Percentiles rank a stretch among this genome's conserved stretches.
Conservation (phyloP, 1,139 yeast genomes). For the Kluyveromyces sp. region DNA sequence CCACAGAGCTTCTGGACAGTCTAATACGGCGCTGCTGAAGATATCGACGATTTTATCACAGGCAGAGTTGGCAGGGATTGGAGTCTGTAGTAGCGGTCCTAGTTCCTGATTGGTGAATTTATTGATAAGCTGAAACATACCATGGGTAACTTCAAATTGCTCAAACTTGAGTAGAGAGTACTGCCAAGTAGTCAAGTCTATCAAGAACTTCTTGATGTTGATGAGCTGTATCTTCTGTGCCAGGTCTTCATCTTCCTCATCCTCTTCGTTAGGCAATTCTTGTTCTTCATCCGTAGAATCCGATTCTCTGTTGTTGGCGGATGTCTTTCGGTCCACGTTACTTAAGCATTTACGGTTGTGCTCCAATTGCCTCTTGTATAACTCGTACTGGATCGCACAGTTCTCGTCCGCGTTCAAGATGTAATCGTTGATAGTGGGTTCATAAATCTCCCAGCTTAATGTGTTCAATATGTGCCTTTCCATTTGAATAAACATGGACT, state of each 20-base stretch:
- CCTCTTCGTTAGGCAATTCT: slow-evolving; percentile 11
- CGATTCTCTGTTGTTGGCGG: slow-evolving; percentile 21
- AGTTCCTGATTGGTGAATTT: slow-evolving; percentile 30
- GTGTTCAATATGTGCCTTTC: slow-evolving; percentile 50
- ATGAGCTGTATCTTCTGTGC: slow-evolving; percentile 28
- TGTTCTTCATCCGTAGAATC: slow-evolving; percentile 26
- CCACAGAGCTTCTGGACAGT: slow-evolving; percentile 24
- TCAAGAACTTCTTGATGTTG: slow-evolving; percentile 29
- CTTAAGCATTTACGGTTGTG: slow-evolving; percentile 22
- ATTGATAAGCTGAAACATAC: slow-evolving; percentile 28
- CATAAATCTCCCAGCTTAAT: slow-evolving; percentile 54
- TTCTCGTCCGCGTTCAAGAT: slow-evolving; percentile 37
- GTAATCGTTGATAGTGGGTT: slow-evolving; percentile 53
- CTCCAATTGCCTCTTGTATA: slow-evolving; percentile 32
- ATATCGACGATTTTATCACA: slow-evolving; percentile 24
- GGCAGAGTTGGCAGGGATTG: slow-evolving; percentile 21
- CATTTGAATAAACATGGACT: slow-evolving; percentile 53
- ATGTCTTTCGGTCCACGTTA: slow-evolving; percentile 22
- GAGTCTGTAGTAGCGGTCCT: slow-evolving; percentile 29
- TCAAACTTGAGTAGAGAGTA: slow-evolving; percentile 28
- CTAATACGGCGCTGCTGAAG: slow-evolving; percentile 23
- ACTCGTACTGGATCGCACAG: slow-evolving; percentile 35
- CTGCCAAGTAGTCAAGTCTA: slow-evolving; percentile 30
- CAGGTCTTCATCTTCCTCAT: slow-evolving; percentile 27
- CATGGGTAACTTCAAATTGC: slow-evolving; percentile 27